A percentile compares a stretch with the other conserved stretches of the same genome.
These are phyloP conservation scores for Lepidium africanum DNA, from an alignment of 345 rosid genomes.

Conservation along the genomic window DNA sequence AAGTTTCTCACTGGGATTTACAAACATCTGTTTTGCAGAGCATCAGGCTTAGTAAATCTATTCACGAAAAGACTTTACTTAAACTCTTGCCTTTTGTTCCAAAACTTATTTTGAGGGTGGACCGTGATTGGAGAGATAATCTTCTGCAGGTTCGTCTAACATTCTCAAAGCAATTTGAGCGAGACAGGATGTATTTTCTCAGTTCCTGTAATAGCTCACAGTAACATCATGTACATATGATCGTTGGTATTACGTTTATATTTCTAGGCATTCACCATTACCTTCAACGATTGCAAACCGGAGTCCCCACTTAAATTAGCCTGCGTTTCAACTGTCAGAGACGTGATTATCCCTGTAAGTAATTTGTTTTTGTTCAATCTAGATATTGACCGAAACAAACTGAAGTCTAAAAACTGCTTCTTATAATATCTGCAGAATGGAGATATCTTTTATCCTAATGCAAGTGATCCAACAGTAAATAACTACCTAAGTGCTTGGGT, in stretches of 20 bases:
- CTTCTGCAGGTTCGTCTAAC: slow-evolving; percentile 62
- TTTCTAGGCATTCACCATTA: slow-evolving; percentile 69
- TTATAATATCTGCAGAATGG: slow-evolving; percentile 37
- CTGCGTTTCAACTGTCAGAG: slow-evolving; percentile 50
- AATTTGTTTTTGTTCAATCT: background rate
- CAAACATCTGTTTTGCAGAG: slow-evolving; percentile 35
- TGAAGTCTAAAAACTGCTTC: background rate
- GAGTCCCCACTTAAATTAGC: slow-evolving; percentile 56
- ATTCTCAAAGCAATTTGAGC: slow-evolving; percentile 4
- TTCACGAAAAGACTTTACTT: slow-evolving; percentile 40
- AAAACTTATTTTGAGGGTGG: slow-evolving; percentile 45
- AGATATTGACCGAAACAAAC: background rate
- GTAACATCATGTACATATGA: background rate
- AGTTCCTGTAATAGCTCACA: background rate
- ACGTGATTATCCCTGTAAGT: slow-evolving; percentile 76
- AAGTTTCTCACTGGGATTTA: background rate
- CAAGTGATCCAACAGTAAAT: slow-evolving; percentile 37
- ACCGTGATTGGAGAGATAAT: slow-evolving; percentile 42
- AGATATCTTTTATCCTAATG: slow-evolving; percentile 30
- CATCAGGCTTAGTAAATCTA: slow-evolving; percentile 34
- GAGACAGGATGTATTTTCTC: background rate
- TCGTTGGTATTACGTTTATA: background rate
- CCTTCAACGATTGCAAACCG: slow-evolving; percentile 57
- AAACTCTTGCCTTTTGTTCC: slow-evolving; percentile 57
- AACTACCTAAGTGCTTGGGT: slow-evolving; percentile 59